Base-by-base conservation (phyloP, 2,329 filamentous ascomycete genomes). In the Pestalotiopsis sp. region DNA sequence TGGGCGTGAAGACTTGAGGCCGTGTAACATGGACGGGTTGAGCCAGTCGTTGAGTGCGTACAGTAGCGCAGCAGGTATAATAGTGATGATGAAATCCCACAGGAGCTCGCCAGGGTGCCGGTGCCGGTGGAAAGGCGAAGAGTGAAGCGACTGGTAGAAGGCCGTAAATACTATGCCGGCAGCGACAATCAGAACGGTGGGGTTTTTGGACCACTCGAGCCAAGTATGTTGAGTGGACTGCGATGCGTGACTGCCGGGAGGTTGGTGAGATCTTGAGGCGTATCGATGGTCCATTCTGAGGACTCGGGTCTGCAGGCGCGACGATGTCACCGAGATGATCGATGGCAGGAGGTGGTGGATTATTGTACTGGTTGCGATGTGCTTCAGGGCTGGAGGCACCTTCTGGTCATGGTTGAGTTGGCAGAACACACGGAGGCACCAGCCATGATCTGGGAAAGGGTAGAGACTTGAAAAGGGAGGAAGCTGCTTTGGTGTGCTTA, bases 31-130 rank as follows among this genome's bases (percentile, higher is more conserved):
- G 68, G 80, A 82, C 69, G 81, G 84, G 75, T 81, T 83, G 70
- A 86, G 83, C 84, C 81, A 88, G 77, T 78, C 74, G 75, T 90
- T 86, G 71, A 90, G 70, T 65, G 84, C 80, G 78, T 88, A 85
- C 44, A 93, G 78, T 1, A 92, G 73, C 30, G 80, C 79, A 17
- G 84, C 81, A 1, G 91, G 91, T 14, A 85, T 84, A 39, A 86
- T 63, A 70, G 83, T 82, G 66, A 93, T 85, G 38, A 91, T 69
- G 30, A 78, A 76, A 78, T 91, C 86, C 90, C 91, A 92, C 48
- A 89, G 74, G 65, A 89, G 75, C 71, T 84, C 81, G 67, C 74
- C 75, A 13, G 73, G 75, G 66, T 77, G 81, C 75, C 73, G 84
- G 73, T 70, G 79, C 66, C 63, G 72, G 67, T 56, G 75, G 65